These are phyloP conservation scores for Candida sithepensis DNA, from an alignment of 805 yeast genomes.

Conservation along the genomic window DNA sequence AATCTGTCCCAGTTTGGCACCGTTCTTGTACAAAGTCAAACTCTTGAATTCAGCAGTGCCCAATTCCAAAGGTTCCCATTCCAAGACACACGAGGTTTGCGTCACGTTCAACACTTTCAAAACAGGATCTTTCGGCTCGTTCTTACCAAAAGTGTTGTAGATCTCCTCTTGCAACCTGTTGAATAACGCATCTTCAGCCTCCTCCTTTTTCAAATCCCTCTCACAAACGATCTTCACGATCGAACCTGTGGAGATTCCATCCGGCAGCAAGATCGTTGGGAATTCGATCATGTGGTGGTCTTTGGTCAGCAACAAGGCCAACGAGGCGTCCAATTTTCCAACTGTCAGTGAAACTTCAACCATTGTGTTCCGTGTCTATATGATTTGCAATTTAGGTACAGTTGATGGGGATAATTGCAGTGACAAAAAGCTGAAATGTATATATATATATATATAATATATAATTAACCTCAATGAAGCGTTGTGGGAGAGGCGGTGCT, in stretches of 20 bases:
- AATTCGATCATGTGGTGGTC: constrained; percentile 93
- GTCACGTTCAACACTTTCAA: constrained; percentile 74
- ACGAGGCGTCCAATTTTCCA: constrained; percentile 92
- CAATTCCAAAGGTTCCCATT: constrained; percentile 84
- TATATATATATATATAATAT: not conserved
- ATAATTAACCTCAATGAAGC: no score
- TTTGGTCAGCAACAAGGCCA: constrained; percentile 83
- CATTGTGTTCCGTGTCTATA: constrained; percentile 37
- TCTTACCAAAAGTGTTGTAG: constrained; percentile 64
- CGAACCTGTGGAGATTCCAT: constrained; percentile 88
- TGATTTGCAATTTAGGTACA: no score
- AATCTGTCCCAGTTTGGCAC: constrained; percentile 69
- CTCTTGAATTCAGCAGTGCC: constrained; percentile 81
- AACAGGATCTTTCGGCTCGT: constrained; percentile 68
- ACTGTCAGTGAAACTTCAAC: constrained; percentile 92
- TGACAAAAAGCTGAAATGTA: not conserved
- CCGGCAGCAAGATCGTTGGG: constrained; percentile 91
- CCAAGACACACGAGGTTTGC: constrained; percentile 91
- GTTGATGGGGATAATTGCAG: no score
- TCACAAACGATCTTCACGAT: constrained; percentile 83
- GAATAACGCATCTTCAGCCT: constrained; percentile 55
- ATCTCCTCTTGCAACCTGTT: constrained; percentile 69
- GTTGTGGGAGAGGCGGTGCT: no score
- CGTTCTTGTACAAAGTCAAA: constrained; percentile 72
- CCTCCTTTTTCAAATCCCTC: constrained; percentile 66